These are phyloP conservation scores for Geum urbanum DNA, from an alignment of 306 rosid species.

Conservation along the genomic window DNA sequence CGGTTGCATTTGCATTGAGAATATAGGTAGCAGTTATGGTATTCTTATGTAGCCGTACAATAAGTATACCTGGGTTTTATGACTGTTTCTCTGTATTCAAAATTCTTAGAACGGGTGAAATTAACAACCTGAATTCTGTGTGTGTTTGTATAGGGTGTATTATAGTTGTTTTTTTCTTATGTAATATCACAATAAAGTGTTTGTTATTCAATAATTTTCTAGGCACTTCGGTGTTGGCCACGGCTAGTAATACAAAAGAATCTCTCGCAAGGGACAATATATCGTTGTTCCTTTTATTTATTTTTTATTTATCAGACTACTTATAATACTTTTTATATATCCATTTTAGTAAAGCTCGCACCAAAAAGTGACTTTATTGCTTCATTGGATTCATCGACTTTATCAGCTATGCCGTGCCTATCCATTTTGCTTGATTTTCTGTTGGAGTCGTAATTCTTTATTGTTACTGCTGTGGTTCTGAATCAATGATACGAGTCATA, in stretches of 20 bases:
- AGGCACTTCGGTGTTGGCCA: no score
- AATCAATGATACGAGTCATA: neutral
- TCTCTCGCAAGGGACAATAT: no score
- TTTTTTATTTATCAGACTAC: no score
- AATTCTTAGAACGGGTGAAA: neutral
- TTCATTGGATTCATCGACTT: neutral
- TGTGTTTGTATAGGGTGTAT: conserved; percentile 4
- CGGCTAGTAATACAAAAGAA: no score
- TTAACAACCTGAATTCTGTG: neutral
- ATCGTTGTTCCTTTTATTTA: no score
- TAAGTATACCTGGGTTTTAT: neutral
- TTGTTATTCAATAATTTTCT: neutral
- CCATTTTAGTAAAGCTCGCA: neutral
- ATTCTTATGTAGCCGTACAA: neutral
- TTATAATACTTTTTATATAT: neutral
- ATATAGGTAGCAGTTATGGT: conserved; percentile 35
- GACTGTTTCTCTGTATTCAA: neutral
- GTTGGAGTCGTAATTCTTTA: neutral
- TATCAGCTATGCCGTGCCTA: neutral
- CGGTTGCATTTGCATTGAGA: conserved; percentile 28
- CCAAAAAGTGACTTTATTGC: conserved; percentile 9
- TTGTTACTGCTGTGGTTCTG: neutral
- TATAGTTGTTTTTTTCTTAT: conserved; percentile 21
- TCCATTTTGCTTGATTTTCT: neutral
- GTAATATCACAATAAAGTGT: conserved; percentile 34